A percentile compares a stretch with the other conserved stretches of the same genome.
phyloP scores from a whole-genome alignment of 225 moss, liverwort and hornwort genomes.

The Anthoceros angustus region DNA sequence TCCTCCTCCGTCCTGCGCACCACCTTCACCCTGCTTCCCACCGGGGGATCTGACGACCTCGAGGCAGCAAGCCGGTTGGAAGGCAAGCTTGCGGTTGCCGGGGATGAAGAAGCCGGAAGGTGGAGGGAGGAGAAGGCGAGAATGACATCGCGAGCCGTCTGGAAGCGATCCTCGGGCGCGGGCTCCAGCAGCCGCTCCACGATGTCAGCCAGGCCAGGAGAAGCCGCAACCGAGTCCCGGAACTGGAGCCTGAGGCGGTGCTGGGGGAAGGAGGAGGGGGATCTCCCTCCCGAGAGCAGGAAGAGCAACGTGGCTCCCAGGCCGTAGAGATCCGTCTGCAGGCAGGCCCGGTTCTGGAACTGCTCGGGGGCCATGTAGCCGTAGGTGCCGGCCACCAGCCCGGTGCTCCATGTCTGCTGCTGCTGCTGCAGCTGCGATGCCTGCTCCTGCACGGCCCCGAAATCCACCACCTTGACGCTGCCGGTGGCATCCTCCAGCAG shows the following conservation, averaged over 20 bases:
- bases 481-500: slow-evolving; percentile 70
- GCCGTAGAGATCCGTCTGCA: slow-evolving; percentile 89
- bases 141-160: slow-evolving; percentile 16
- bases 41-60: neutral
- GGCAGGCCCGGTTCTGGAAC: slow-evolving; percentile 86
- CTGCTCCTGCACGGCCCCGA: slow-evolving; percentile 91
- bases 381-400: slow-evolving; percentile 12
- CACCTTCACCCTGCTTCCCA: slow-evolving; percentile 16
- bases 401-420: neutral
- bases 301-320: slow-evolving; percentile 83
- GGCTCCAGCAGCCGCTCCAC: slow-evolving; percentile 76
- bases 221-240: slow-evolving; percentile 40
- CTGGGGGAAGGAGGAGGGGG: slow-evolving; percentile 79
- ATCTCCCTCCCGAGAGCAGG: slow-evolving; percentile 48
- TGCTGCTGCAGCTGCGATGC: slow-evolving; percentile 55
- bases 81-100: no score
- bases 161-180: slow-evolving; percentile 91
- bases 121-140: neutral
- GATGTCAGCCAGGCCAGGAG: slow-evolving; percentile 37
- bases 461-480: slow-evolving; percentile 81
- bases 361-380: slow-evolving; percentile 99
- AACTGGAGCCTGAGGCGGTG: slow-evolving; percentile 81
- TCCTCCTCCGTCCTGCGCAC: slow-evolving; percentile 26
- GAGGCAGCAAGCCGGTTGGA: neutral
- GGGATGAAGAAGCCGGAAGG: neutral